A percentile compares a stretch with the other conserved stretches of the same genome.
These are phyloP conservation scores for Rubus idaeus DNA, from an alignment of 306 rosid genomes.

Conservation along the genomic window DNA sequence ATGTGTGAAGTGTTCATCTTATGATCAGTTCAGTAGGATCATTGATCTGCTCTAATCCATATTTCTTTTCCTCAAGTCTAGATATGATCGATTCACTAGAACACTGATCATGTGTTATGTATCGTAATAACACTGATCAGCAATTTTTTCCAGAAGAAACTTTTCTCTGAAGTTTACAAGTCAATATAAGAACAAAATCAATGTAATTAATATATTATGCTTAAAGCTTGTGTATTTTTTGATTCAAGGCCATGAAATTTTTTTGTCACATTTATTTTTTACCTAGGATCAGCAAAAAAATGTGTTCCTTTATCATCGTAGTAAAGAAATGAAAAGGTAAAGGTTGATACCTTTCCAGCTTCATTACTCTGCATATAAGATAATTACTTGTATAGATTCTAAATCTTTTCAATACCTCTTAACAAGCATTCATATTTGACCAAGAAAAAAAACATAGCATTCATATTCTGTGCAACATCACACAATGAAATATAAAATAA, in stretches of 20 bases:
- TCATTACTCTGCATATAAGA: background rate
- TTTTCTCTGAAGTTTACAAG: background rate
- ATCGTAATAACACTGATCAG: background rate
- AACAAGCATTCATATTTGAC: background rate
- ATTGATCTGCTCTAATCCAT: background rate
- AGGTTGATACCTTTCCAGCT: background rate
- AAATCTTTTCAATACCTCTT: background rate
- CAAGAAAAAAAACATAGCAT: background rate
- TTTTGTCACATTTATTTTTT: no score
- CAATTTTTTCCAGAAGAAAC: background rate
- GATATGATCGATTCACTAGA: background rate
- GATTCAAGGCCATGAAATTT: background rate
- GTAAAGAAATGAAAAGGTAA: background rate
- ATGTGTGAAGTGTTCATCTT: background rate
- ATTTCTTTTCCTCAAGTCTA: background rate
- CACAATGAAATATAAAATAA: background rate
- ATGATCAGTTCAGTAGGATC: background rate
- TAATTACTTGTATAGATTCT: background rate
- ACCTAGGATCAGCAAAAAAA: background rate
- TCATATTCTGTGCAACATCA: background rate
- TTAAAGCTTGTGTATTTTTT: conserved; percentile 6
- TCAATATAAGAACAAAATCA: conserved; percentile 15
- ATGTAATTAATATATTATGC: background rate
- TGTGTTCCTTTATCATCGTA: background rate
- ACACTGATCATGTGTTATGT: background rate